Evolutionary conservation across 2,329 filamentous ascomycete species (phyloP), one percentile per base, ranked within the genome.

Genomic region (Ascochyta rabiei): DNA sequence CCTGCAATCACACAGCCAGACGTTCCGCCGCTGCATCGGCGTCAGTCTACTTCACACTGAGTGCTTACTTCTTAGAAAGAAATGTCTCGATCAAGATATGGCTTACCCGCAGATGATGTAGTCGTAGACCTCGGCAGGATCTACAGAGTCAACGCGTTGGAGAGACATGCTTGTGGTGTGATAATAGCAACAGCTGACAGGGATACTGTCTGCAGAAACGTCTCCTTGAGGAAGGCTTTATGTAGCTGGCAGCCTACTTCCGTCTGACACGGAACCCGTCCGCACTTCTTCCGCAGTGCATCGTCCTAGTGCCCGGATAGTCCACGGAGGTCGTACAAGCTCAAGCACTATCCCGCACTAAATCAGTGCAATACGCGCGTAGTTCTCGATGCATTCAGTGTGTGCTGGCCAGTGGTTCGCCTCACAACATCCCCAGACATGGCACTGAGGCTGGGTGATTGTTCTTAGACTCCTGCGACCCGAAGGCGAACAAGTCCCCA

Each of bases 1-100:
- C 74, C 77, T 19, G 80, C 80, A 30, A 81, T 75, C 1, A 81
- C 80, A 60, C 79, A 80, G 18, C 80, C 80, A 5, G 79, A 72
- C 6, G 80, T 81, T 6, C 80, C 80, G 33, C 78, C 79, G 48
- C 79, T 67, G 30, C 3, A 15, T 23, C 12, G 1, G 6, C 6
- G 33, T 48, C 18, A 49, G 37, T 35, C 6, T 13, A 10, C 21
- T 21, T 30, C 16, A 19, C 15, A 19, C 15, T n/a, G 4, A 9
- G 24, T 41, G 6, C 12, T 10, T n/a, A 2, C 35, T 12, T 19
- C 12, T 8, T 8, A 8, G 3, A 23, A 78, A 18, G 18, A 21
- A 2, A n/a, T 9, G 10, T 38, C 6, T n/a, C 24, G 19, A 16
- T 35, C 18, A n/a, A 9, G 7, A 19, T 16, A 49, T n/a, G 21